phyloP scores from a whole-genome alignment of 495 filamentous ascomycete genomes.

The Articulospora tetracladia region DNA sequence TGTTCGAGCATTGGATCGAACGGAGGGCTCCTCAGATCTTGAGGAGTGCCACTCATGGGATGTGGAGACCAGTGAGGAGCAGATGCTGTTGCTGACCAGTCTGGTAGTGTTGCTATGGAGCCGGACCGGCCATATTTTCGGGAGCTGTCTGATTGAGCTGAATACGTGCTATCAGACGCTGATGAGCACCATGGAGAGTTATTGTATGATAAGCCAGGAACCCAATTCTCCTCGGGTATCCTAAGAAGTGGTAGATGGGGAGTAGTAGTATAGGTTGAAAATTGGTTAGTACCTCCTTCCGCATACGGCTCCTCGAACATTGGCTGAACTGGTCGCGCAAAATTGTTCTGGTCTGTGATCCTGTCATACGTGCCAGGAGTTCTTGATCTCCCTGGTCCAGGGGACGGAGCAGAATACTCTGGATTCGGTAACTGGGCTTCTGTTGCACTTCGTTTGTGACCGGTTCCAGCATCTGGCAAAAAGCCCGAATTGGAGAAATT shows the following conservation, averaged over 20 bases:
- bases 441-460: constrained; percentile 13
- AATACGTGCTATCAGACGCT: constrained; percentile 47
- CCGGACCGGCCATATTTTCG: constrained; percentile 13
- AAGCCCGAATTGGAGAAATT: constrained; percentile 14
- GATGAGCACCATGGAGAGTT: constrained; percentile 45
- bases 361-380: constrained; percentile 1
- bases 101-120: constrained; percentile 13
- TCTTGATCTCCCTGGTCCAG: constrained; percentile 5
- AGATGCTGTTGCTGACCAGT: constrained; percentile 12
- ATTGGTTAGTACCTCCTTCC: constrained; percentile 4
- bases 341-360: constrained; percentile 8
- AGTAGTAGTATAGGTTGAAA: constrained; percentile 1
- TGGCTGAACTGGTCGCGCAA: constrained; percentile 4
- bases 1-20: constrained; percentile 20
- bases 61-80: constrained; percentile 8
- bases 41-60: constrained; percentile 6
- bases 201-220: constrained; percentile 25
- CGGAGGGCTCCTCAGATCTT: constrained; percentile 14
- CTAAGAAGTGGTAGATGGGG: constrained; percentile 16
- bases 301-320: constrained; percentile 10
- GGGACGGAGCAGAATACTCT: constrained; percentile 5
- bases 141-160: constrained; percentile 41
- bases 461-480: neutral
- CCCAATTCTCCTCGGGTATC: constrained; percentile 19
- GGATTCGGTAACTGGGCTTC: constrained; percentile 10